phyloP scores from a whole-genome alignment of 352 stramenopile genomes.

The Phytophthora sp. region DNA sequence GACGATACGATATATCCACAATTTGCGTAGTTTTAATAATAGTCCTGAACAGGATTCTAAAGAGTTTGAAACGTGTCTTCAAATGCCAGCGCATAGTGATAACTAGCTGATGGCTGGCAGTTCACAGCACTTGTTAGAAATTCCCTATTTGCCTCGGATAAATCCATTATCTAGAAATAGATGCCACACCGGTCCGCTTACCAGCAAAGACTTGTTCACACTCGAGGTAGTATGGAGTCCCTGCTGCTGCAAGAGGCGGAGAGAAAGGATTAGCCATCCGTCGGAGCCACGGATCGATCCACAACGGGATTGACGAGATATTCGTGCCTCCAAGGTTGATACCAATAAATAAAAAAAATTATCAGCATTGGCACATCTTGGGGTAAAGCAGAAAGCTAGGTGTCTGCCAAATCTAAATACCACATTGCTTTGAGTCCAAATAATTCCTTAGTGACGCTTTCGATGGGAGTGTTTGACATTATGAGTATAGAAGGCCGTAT shows the following conservation, averaged over 20 bases:
- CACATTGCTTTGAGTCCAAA: slow-evolving; percentile 34
- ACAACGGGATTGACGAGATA: slow-evolving; percentile 35
- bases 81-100: slow-evolving; percentile 27
- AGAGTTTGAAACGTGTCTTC: slow-evolving; percentile 32
- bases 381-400: slow-evolving; percentile 25
- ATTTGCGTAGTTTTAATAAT: too few species aligned
- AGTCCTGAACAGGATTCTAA: too few species aligned
- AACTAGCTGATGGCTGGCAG: slow-evolving; percentile 26
- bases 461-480: slow-evolving; percentile 28
- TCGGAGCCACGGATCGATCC: slow-evolving; percentile 32
- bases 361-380: slow-evolving; percentile 19
- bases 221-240: slow-evolving; percentile 29
- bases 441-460: slow-evolving; percentile 27
- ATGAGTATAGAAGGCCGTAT: slow-evolving; percentile 26
- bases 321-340: slow-evolving; percentile 33
- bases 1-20: too few species aligned
- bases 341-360: slow-evolving; percentile 24
- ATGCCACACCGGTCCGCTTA: not conserved
- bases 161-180: slow-evolving; percentile 25
- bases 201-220: slow-evolving; percentile 20
- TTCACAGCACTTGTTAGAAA: slow-evolving; percentile 27
- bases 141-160: slow-evolving; percentile 4
- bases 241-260: slow-evolving; percentile 23
- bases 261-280: slow-evolving; percentile 6
- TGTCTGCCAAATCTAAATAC: slow-evolving; percentile 35